phyloP scores from a whole-genome alignment of 257 asterid species.

The Nicotiana undulata region DNA sequence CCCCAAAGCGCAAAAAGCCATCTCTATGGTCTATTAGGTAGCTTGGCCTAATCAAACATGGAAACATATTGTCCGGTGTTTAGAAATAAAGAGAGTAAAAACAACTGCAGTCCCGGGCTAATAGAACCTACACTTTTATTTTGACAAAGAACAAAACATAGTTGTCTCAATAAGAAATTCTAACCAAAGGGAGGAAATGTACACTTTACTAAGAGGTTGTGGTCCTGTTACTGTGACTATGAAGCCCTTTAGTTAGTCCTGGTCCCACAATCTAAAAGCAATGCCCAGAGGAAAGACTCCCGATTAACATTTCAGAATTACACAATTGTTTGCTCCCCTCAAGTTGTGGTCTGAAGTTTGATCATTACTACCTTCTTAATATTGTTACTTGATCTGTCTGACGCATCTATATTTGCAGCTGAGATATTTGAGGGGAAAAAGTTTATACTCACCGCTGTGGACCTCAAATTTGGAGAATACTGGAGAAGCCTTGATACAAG shows the following conservation, averaged over 20 bases:
- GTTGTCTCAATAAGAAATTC: background rate
- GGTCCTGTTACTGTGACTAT: background rate
- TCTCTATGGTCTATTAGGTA: background rate
- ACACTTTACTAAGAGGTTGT: background rate
- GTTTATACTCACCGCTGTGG: conserved; percentile 52
- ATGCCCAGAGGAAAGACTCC: background rate
- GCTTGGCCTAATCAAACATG: background rate
- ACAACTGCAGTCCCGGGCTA: background rate
- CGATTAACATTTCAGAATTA: background rate
- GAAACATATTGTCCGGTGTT: background rate
- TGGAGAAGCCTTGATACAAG: conserved; percentile 67
- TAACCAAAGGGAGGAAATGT: background rate
- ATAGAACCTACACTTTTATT: background rate
- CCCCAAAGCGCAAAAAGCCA: too few relatives aligned
- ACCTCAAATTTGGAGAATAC: conserved; percentile 63
- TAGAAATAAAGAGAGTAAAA: background rate
- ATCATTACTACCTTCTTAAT: background rate
- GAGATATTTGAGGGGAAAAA: background rate
- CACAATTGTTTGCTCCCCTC: background rate
- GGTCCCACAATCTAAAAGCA: background rate
- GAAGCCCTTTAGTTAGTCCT: background rate
- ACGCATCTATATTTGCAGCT: background rate
- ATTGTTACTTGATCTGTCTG: background rate
- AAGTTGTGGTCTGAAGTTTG: background rate
- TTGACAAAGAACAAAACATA: background rate